A percentile compares a stretch with the other conserved stretches of the same genome.
phyloP scores from a whole-genome alignment of 1,139 yeast genomes.

The Saccharomycopsis crataegensis region DNA sequence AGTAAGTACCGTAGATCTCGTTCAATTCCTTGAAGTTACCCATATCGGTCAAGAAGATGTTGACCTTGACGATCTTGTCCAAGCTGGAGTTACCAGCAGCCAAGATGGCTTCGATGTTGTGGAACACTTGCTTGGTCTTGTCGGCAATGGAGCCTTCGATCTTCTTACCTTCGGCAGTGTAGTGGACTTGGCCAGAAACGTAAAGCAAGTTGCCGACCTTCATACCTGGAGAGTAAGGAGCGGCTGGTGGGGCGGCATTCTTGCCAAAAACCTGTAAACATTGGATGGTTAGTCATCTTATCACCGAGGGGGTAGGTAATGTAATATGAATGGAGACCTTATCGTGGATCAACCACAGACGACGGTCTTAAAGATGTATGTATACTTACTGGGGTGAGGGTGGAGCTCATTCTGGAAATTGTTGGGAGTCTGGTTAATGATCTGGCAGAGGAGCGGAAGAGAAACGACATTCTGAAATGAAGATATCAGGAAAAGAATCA shows the following conservation, averaged over 20 bases:
- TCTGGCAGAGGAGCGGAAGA: background rate
- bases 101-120: constrained; percentile 68
- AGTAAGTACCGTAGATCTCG: constrained; percentile 73
- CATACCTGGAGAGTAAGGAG: constrained; percentile 89
- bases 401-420: constrained; percentile 34
- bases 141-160: constrained; percentile 70
- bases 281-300: constrained; percentile 14
- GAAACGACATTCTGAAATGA: background rate
- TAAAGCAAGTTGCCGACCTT: constrained; percentile 81
- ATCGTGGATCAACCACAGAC: too few species aligned
- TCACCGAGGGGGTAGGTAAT: too few species aligned
- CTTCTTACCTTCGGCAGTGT: constrained; percentile 75
- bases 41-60: constrained; percentile 85
- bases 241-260: constrained; percentile 92
- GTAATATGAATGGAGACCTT: too few species aligned
- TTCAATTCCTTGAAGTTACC: constrained; percentile 74
- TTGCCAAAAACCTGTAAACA: constrained; percentile 47
- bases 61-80: constrained; percentile 78
- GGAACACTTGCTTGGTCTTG: constrained; percentile 78
- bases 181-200: constrained; percentile 94
- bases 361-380: background rate
- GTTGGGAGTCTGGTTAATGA: constrained; percentile 18
- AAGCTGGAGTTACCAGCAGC: constrained; percentile 78
- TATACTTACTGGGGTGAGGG: constrained; percentile 3
- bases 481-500: too few species aligned